Conservation (phyloP, 2,329 filamentous ascomycete species). For the Rhynchosporium agropyri region DNA sequence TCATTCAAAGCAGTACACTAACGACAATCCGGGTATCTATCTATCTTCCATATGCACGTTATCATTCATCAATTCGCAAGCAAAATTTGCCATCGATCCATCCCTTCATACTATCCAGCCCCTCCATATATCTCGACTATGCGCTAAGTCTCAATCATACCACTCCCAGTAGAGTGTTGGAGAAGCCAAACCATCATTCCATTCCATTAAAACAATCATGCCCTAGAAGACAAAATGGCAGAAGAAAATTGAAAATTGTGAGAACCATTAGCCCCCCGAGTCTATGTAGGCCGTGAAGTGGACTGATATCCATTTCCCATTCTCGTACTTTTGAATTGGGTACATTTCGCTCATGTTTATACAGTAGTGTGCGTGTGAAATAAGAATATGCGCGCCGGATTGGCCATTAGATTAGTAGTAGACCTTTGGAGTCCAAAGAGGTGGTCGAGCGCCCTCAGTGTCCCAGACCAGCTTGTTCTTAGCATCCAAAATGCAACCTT, state of each 20-base stretch:
- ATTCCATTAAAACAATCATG: not conserved
- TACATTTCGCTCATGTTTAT: conserved; percentile 5
- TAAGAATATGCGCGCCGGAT: not conserved
- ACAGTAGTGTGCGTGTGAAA: not conserved
- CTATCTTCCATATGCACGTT: not conserved
- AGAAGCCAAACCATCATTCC: not conserved
- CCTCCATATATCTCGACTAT: not conserved
- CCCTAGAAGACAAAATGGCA: not conserved
- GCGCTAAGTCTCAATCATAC: conserved; percentile 1
- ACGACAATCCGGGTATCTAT: conserved; percentile 12
- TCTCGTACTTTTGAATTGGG: not conserved
- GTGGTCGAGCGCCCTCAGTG: conserved; percentile 56
- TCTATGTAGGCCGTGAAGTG: conserved; percentile 13
- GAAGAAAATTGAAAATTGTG: not conserved
- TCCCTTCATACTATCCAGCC: not conserved
- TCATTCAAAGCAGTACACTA: not conserved
- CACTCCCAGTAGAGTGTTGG: not conserved
- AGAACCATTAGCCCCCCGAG: not conserved
- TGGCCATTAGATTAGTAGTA: conserved; percentile 36
- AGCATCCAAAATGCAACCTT: conserved; percentile 70
- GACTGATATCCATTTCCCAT: conserved; percentile 14
- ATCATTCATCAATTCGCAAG: not conserved
- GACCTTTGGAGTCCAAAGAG: conserved; percentile 59
- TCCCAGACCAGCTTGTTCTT: conserved; percentile 68
- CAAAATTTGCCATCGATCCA: not conserved